Evolutionary conservation across 805 yeast species (phyloP).

Genomic region (Metschnikowia hibisci): DNA sequence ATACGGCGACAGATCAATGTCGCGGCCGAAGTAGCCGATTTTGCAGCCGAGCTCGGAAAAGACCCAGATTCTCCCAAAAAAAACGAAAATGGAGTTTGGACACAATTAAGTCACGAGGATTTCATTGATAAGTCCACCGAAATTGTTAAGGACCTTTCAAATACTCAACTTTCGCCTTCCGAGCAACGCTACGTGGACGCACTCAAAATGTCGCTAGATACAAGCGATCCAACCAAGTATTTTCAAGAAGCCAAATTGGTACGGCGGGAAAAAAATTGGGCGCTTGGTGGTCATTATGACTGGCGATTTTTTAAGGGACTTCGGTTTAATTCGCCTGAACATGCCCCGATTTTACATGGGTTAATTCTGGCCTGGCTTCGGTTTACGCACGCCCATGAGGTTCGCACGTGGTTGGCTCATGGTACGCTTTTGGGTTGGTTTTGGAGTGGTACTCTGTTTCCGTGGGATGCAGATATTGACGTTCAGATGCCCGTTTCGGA

Average conservation of each 20-base stretch:
- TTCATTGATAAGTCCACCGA: constrained; percentile 23
- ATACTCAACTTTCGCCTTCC: constrained; percentile 11
- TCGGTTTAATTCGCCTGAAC: constrained; percentile 13
- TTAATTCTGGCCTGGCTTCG: constrained; percentile 25
- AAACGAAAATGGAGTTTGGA: constrained; percentile 20
- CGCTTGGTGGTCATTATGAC: constrained; percentile 25
- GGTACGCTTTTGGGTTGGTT: constrained; percentile 28
- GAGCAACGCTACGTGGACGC: constrained; percentile 15
- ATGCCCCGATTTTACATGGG: constrained; percentile 20
- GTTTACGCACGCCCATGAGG: constrained; percentile 21
- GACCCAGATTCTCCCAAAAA: constrained; percentile 15
- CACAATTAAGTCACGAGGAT: constrained; percentile 21
- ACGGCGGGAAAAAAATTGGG: constrained; percentile 8
- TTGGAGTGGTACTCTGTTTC: constrained; percentile 27
- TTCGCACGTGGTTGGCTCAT: constrained; percentile 28
- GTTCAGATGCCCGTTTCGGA: constrained; percentile 27
- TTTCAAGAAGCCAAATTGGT: constrained; percentile 39
- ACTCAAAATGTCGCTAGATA: constrained; percentile 7
- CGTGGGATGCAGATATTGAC: constrained; percentile 29
- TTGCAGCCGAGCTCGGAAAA: constrained; percentile 15
- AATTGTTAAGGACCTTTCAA: constrained; percentile 10
- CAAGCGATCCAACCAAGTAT: constrained; percentile 26
- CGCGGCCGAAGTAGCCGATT: constrained; percentile 17
- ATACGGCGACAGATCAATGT: not conserved
- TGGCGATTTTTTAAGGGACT: constrained; percentile 27